Evolutionary conservation across 2,329 filamentous ascomycete genomes (phyloP).

Genomic region (Aspergillus chevalieri): DNA sequence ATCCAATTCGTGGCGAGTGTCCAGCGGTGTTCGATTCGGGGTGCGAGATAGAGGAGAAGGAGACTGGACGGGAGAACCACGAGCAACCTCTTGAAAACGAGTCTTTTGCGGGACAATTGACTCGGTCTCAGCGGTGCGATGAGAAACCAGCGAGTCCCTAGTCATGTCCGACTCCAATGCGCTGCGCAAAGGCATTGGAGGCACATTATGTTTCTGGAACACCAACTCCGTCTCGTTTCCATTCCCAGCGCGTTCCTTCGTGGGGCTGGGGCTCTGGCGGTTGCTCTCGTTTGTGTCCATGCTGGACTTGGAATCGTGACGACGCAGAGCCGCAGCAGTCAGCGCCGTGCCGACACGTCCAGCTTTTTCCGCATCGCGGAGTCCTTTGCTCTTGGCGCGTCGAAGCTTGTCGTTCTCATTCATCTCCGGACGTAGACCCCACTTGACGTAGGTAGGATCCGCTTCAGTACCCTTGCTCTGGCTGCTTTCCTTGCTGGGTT

Average conservation of each 20-base stretch:
- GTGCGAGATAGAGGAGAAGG: slow-evolving; percentile 58
- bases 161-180: slow-evolving; percentile 83
- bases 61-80: slow-evolving; percentile 49
- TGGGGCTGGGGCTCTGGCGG: slow-evolving; percentile 30
- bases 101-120: slow-evolving; percentile 59
- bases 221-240: slow-evolving; percentile 51
- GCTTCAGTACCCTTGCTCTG: slow-evolving; percentile 23
- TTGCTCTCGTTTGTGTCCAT: slow-evolving; percentile 40
- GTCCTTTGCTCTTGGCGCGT: slow-evolving; percentile 50
- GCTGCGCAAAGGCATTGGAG: slow-evolving; percentile 84
- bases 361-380: slow-evolving; percentile 52
- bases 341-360: slow-evolving; percentile 52
- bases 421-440: slow-evolving; percentile 42
- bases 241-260: slow-evolving; percentile 31
- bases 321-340: slow-evolving; percentile 57
- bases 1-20: slow-evolving; percentile 52
- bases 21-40: slow-evolving; percentile 48
- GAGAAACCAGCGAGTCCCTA: slow-evolving; percentile 77
- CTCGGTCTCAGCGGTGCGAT: slow-evolving; percentile 55
- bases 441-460: slow-evolving; percentile 40
- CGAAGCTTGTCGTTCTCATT: slow-evolving; percentile 48
- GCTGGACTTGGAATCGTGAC: slow-evolving; percentile 60
- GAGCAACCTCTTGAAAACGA: slow-evolving; percentile 58
- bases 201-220: slow-evolving; percentile 54
- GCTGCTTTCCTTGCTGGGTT: slow-evolving; percentile 47